These are phyloP conservation scores for Yarrowia divulgata DNA, from an alignment of 805 yeast species.

Conservation along the genomic window DNA sequence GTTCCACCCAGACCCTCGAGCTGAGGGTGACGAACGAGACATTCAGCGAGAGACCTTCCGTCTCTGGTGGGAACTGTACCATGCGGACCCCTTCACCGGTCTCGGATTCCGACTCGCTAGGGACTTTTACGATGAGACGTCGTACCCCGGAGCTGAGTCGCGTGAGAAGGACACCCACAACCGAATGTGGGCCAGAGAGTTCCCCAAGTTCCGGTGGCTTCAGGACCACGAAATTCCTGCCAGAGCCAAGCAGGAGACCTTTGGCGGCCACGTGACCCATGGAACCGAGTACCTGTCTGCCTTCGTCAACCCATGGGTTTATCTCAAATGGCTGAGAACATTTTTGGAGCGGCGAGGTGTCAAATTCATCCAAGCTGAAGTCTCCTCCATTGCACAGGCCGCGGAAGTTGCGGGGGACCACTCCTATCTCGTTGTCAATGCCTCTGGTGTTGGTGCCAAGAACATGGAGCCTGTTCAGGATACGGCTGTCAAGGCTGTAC, in stretches of 20 bases:
- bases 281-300: slow-evolving; percentile 43
- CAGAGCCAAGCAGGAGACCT: slow-evolving; percentile 18
- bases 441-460: slow-evolving; percentile 43
- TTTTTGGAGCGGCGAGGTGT: slow-evolving; percentile 42
- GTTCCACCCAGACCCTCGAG: slow-evolving; percentile 37
- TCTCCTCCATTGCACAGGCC: slow-evolving; percentile 26
- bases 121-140: slow-evolving; percentile 40
- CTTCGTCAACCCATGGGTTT: slow-evolving; percentile 43
- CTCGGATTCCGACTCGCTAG: slow-evolving; percentile 41
- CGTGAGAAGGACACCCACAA: slow-evolving; percentile 38
- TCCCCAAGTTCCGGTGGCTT: slow-evolving; percentile 41
- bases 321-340: slow-evolving; percentile 42
- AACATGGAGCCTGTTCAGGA: slow-evolving; percentile 40
- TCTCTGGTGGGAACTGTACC: slow-evolving; percentile 42
- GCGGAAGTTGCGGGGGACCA: slow-evolving; percentile 26
- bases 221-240: slow-evolving; percentile 40
- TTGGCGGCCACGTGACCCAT: slow-evolving; percentile 42
- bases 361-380: slow-evolving; percentile 40
- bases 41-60: slow-evolving; percentile 41
- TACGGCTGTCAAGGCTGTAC: slow-evolving; percentile 41
- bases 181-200: slow-evolving; percentile 38
- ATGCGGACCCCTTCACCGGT: slow-evolving; percentile 41
- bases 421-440: slow-evolving; percentile 41
- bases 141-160: slow-evolving; percentile 31
- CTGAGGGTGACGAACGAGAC: slow-evolving; percentile 8